Evolutionary conservation across 345 rosid genomes (phyloP).

Genomic region (Arabidopsis thaliana): TAIR10.1 NC_003074.8:3900001-3900500

Average conservation of each 20-base stretch:
- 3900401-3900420: conserved; percentile 6
- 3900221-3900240: conserved; percentile 12
- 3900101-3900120: conserved; percentile 6
- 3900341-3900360: conserved; percentile 26
- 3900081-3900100: conserved; percentile 30
- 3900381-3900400: conserved; percentile 33
- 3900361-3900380: neutral
- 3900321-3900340: conserved; percentile 30
- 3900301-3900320: neutral
- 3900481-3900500: conserved; percentile 13
- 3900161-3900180: conserved; percentile 29
- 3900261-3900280: neutral
- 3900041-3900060: neutral
- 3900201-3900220: conserved; percentile 29
- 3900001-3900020: conserved; percentile 37
- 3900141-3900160: neutral
- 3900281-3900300: neutral
- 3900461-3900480: neutral
- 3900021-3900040: conserved; percentile 28
- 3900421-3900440: neutral
- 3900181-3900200: conserved; percentile 33
- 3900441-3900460: neutral
- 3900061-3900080: conserved; percentile 35
- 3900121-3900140: neutral
- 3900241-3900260: neutral